A percentile compares a stretch with the other conserved stretches of the same genome.
Conservation (phyloP, 495 filamentous ascomycete species). For the Penicillium verhagenii region DNA sequence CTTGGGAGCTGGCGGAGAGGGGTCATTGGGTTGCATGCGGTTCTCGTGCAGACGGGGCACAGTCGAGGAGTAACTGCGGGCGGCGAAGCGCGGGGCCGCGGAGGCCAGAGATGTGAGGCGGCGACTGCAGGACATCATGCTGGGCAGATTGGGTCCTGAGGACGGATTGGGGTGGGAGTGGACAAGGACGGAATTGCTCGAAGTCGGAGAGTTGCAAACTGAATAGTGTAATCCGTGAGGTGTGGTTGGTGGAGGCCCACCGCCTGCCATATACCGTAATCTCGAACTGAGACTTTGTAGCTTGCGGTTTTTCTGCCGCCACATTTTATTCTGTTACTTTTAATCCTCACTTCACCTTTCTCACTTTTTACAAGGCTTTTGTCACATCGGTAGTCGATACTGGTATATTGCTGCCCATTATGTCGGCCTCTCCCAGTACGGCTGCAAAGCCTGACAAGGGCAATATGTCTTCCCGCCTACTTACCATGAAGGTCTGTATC, state of each 20-base stretch:
- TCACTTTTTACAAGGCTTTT: background rate
- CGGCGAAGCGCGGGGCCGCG: constrained; percentile 34
- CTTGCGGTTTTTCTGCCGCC: constrained; percentile 23
- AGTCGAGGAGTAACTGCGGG: constrained; percentile 50
- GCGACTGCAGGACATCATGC: constrained; percentile 58
- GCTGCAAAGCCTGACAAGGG: constrained; percentile 53
- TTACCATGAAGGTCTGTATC: constrained; percentile 78
- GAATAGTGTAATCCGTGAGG: constrained; percentile 31
- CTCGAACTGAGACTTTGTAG: background rate
- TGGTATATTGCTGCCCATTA: constrained; percentile 21
- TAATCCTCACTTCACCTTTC: constrained; percentile 13
- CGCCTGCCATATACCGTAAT: constrained; percentile 11
- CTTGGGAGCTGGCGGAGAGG: constrained; percentile 43
- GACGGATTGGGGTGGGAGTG: constrained; percentile 11
- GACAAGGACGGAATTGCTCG: constrained; percentile 17
- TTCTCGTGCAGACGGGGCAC: constrained; percentile 49
- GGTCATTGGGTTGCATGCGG: constrained; percentile 54
- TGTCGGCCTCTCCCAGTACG: constrained; percentile 31
- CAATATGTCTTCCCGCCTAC: constrained; percentile 80
- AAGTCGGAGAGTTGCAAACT: constrained; percentile 23
- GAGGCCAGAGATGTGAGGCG: constrained; percentile 43
- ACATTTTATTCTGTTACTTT: constrained; percentile 10
- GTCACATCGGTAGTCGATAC: too few species aligned
- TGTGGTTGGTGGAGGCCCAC: constrained; percentile 27
- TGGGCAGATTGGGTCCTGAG: constrained; percentile 32